Conservation (phyloP, 179 eudicot genomes). For the Dionaea muscipula region DNA sequence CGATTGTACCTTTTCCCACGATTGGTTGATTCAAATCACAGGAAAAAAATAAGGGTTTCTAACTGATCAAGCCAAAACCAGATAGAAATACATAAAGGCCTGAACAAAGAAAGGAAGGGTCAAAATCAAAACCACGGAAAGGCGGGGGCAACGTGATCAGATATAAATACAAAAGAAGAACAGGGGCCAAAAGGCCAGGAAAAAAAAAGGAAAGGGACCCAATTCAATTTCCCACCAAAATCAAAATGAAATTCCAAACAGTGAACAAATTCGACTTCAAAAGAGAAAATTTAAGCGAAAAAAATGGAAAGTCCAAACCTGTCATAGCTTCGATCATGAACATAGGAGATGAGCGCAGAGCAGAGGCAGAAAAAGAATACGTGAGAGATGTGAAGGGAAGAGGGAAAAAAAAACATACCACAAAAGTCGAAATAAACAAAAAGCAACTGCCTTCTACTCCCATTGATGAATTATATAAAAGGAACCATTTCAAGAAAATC, state of each 20-base stretch:
- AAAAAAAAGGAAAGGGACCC: not conserved
- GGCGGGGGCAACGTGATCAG: not conserved
- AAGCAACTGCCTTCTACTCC: too few species aligned
- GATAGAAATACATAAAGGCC: not conserved
- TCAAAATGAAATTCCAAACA: not conserved
- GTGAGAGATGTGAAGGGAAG: not conserved
- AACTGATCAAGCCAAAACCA: not conserved
- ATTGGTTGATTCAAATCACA: not conserved
- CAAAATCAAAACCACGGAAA: not conserved
- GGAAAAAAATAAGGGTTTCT: not conserved
- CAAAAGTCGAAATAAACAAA: too few species aligned
- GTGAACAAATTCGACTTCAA: too few species aligned
- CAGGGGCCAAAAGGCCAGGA: not conserved
- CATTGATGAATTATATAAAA: too few species aligned
- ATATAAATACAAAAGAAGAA: not conserved
- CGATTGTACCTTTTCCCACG: not conserved
- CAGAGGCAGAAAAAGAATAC: not conserved
- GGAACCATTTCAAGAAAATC: too few species aligned
- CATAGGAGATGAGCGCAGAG: not conserved
- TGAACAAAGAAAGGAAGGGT: not conserved
- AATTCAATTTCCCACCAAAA: not conserved
- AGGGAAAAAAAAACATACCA: not conserved
- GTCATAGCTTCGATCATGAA: not conserved
- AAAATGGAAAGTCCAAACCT: not conserved
- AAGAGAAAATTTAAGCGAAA: not conserved